Evolutionary conservation across 306 rosid genomes (phyloP).

Genomic region (Pyrus bretschneideri): DNA sequence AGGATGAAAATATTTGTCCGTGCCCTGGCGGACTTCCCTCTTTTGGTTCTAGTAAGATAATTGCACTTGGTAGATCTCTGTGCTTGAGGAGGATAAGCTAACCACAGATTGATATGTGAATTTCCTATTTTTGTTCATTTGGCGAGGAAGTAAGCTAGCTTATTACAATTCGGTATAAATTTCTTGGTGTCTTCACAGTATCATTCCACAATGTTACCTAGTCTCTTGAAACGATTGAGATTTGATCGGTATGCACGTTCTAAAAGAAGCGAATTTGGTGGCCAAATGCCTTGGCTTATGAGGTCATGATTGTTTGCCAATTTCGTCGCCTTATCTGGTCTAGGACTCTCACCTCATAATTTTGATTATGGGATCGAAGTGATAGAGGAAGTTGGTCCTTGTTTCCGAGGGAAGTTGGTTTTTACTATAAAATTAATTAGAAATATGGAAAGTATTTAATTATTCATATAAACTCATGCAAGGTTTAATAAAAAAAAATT

Average conservation of each 20-base stretch:
- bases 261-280: not conserved
- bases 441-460: not conserved
- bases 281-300: not conserved
- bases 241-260: not conserved
- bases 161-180: not conserved
- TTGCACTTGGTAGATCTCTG: not conserved
- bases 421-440: too few species aligned
- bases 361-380: not conserved
- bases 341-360: not conserved
- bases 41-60: not conserved
- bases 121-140: not conserved
- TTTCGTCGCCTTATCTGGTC: not conserved
- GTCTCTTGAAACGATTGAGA: not conserved
- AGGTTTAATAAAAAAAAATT: not conserved
- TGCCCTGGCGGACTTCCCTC: not conserved
- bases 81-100: not conserved
- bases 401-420: not conserved
- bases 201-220: not conserved
- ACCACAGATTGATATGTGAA: not conserved
- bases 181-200: not conserved
- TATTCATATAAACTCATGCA: too few species aligned
- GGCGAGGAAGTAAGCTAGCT: not conserved
- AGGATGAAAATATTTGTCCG: not conserved
- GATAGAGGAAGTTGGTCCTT: not conserved
- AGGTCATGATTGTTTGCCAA: not conserved